phyloP scores from a whole-genome alignment of 108 stramenopile species.

The Fragilariopsis cylindrus region DNA sequence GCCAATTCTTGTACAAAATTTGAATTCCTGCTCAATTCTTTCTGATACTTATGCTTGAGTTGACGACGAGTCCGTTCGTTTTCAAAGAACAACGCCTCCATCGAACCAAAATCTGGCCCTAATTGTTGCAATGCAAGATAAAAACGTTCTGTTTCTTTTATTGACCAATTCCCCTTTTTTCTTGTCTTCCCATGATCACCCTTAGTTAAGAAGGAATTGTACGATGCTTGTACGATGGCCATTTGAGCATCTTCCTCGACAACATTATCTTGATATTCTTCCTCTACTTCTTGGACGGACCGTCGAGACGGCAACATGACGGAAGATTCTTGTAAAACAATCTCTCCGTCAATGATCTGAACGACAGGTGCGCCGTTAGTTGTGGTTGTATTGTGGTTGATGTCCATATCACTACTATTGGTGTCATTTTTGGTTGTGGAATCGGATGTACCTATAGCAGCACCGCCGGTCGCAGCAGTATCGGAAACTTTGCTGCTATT shows the following conservation, averaged over 20 bases:
- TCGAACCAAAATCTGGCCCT: constrained; percentile 77
- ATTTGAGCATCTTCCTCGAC: constrained; percentile 60
- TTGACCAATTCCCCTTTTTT: constrained; percentile 51
- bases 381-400: background rate
- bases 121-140: constrained; percentile 71
- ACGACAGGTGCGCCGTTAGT: constrained; percentile 46
- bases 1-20: constrained; percentile 71
- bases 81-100: constrained; percentile 60
- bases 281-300: constrained; percentile 46
- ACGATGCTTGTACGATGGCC: constrained; percentile 49
- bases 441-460: too few relatives aligned
- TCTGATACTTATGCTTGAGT: constrained; percentile 75
- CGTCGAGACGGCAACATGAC: constrained; percentile 40
- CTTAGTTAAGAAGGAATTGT: constrained; percentile 48
- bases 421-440: too few relatives aligned
- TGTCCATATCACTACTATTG: background rate
- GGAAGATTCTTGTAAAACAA: constrained; percentile 66
- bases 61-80: constrained; percentile 55
- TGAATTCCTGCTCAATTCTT: constrained; percentile 62
- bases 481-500: too few relatives aligned
- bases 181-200: constrained; percentile 9
- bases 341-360: constrained; percentile 67
- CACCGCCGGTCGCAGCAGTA: too few relatives aligned
- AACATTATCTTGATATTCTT: constrained; percentile 42
- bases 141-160: constrained; percentile 70